Conservation (phyloP, 2,329 filamentous ascomycete species). For the Boeremia exigua region DNA sequence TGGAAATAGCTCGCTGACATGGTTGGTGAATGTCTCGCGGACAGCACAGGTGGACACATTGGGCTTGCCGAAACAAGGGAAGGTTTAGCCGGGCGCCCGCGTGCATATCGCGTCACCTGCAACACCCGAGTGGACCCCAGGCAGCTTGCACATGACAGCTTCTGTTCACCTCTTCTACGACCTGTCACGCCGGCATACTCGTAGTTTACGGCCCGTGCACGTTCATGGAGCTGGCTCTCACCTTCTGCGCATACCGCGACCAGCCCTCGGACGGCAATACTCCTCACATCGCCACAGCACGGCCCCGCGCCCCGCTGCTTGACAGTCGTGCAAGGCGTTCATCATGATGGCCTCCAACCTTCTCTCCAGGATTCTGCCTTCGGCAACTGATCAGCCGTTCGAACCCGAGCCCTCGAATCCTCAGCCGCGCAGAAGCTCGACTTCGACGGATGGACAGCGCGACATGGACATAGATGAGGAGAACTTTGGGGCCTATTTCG, state of each 20-base stretch:
- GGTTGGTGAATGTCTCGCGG: slow-evolving; percentile 9
- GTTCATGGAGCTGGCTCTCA: slow-evolving; percentile 31
- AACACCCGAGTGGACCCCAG: slow-evolving; percentile 10
- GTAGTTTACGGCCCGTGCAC: slow-evolving; percentile 21
- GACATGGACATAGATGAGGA: slow-evolving; percentile 59
- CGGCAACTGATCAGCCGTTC: slow-evolving; percentile 55
- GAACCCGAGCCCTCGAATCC: slow-evolving; percentile 47
- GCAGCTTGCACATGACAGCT: slow-evolving; percentile 30
- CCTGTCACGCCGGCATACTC: slow-evolving; percentile 29
- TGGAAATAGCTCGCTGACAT: slow-evolving; percentile 44
- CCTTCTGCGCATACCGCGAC: slow-evolving; percentile 25
- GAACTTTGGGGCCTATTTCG: slow-evolving; percentile 58
- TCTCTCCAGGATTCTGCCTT: slow-evolving; percentile 59
- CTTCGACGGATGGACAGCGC: slow-evolving; percentile 50
- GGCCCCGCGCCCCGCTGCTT: slow-evolving; percentile 38
- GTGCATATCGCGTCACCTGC: slow-evolving; percentile 30
- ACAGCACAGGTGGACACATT: slow-evolving; percentile 22
- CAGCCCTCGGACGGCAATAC: slow-evolving; percentile 24
- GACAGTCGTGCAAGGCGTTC: slow-evolving; percentile 19
- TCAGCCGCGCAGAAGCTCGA: slow-evolving; percentile 29
- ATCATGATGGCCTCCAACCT: slow-evolving; percentile 61
- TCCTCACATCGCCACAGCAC: slow-evolving; percentile 21
- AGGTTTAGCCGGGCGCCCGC: slow-evolving; percentile 24
- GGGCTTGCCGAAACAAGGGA: slow-evolving; percentile 15
- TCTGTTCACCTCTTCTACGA: slow-evolving; percentile 19